Evolutionary conservation across 345 rosid species (phyloP).

Genomic region (Kandelia obovata): DNA sequence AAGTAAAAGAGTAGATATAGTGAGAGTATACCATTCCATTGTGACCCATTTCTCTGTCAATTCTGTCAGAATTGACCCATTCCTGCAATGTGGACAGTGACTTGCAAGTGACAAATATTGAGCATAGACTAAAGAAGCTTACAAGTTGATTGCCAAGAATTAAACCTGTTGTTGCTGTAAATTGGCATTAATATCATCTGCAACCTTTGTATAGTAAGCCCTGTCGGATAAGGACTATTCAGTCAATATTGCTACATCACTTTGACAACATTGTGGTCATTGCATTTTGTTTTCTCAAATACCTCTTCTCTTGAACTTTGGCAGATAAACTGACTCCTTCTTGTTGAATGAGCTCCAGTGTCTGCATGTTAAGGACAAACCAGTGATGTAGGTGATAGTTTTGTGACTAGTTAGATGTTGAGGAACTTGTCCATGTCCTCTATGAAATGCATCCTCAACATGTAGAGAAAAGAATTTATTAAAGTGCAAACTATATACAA

Average conservation of each 20-base stretch:
- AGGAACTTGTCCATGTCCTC: neutral
- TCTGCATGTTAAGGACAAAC: conserved; percentile 27
- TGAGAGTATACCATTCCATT: conserved; percentile 32
- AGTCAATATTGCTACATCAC: conserved; percentile 6
- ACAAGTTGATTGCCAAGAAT: conserved; percentile 7
- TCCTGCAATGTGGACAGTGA: conserved; percentile 35
- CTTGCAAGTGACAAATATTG: conserved; percentile 7
- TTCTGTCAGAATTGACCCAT: conserved; percentile 39
- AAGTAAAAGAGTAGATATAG: neutral
- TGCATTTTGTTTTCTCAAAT: conserved; percentile 13
- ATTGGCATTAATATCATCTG: conserved; percentile 39
- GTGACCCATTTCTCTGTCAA: conserved; percentile 25
- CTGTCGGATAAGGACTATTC: conserved; percentile 30
- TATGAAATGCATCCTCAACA: too few species aligned
- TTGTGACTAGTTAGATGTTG: neutral
- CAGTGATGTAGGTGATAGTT: neutral
- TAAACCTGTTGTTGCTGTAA: conserved; percentile 60
- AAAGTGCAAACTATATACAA: too few species aligned
- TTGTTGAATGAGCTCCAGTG: conserved; percentile 57
- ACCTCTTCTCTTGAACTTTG: conserved; percentile 58
- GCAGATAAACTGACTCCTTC: conserved; percentile 49
- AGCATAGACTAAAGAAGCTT: neutral
- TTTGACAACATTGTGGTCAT: conserved; percentile 9
- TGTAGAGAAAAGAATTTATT: too few species aligned
- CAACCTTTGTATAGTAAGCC: conserved; percentile 46